Percentiles rank a stretch among this genome's conserved stretches.
Conservation (phyloP, 305 asterid species). For the Solanum chacoense region DNA sequence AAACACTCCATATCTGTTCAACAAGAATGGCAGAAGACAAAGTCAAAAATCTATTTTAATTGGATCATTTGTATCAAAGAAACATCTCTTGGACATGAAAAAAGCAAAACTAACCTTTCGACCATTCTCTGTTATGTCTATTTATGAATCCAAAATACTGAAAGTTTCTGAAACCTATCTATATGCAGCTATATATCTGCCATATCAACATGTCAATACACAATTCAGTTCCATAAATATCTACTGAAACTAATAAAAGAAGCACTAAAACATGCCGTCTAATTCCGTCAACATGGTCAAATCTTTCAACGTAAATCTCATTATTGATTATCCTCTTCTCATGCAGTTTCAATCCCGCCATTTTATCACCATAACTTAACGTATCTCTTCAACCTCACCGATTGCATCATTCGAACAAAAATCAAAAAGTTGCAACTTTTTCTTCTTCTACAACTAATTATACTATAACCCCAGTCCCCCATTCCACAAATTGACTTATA, state of each 20-base stretch:
- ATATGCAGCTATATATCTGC: conserved; percentile 1
- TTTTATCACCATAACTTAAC: background rate
- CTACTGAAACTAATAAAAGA: background rate
- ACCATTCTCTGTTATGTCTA: conserved; percentile 11
- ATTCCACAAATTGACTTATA: background rate
- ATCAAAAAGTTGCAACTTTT: background rate
- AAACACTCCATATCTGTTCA: conserved; percentile 15
- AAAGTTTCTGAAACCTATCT: background rate
- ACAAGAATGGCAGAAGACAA: background rate
- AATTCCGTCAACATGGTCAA: background rate
- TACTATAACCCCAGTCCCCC: background rate
- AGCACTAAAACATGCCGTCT: background rate
- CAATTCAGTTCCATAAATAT: background rate
- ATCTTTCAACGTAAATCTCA: background rate
- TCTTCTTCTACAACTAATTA: background rate
- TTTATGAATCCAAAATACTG: background rate
- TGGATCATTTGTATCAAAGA: background rate
- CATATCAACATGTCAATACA: background rate
- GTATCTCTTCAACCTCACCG: background rate
- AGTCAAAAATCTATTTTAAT: background rate
- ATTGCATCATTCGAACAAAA: background rate
- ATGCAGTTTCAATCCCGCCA: background rate
- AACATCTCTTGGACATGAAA: background rate
- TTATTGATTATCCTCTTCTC: background rate
- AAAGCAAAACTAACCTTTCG: conserved; percentile 7